Conservation (phyloP, 2,329 filamentous ascomycete genomes). For the Claviceps capensis region DNA sequence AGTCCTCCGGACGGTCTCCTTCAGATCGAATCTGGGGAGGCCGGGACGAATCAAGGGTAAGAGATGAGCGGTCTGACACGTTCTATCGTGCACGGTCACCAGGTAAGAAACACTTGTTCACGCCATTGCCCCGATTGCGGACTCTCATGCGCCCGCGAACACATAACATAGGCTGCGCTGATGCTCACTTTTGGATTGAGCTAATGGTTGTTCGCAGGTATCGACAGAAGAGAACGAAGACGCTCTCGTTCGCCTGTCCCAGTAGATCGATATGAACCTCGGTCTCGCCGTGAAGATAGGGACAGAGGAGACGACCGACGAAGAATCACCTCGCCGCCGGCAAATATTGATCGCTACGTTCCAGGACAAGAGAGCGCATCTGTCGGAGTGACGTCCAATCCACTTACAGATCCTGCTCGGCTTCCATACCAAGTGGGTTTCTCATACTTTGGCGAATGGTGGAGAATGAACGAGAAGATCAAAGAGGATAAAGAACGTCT, state of each 20-base stretch:
- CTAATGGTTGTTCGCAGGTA: slow-evolving; percentile 23
- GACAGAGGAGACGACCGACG: slow-evolving; percentile 48
- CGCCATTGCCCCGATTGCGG: not conserved
- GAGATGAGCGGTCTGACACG: slow-evolving; percentile 42
- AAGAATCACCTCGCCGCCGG: slow-evolving; percentile 45
- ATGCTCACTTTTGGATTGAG: not conserved
- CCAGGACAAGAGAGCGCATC: slow-evolving; percentile 51
- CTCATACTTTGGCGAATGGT: slow-evolving; percentile 79
- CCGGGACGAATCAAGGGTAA: slow-evolving; percentile 37
- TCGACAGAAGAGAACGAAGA: slow-evolving; percentile 47
- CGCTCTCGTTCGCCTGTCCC: slow-evolving; percentile 56
- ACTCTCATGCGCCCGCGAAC: not conserved
- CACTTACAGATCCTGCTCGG: slow-evolving; percentile 56
- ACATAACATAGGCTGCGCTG: not conserved
- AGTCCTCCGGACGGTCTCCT: slow-evolving; percentile 37
- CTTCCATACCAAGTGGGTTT: slow-evolving; percentile 73
- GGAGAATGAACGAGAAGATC: slow-evolving; percentile 68
- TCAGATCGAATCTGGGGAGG: slow-evolving; percentile 37
- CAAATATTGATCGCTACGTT: slow-evolving; percentile 75
- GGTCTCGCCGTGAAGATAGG: slow-evolving; percentile 53
- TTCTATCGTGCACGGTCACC: slow-evolving; percentile 57
- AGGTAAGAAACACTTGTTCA: slow-evolving; percentile 38
- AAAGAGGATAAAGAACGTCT: slow-evolving; percentile 67
- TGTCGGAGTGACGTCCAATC: slow-evolving; percentile 40
- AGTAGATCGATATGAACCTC: slow-evolving; percentile 67